A percentile compares a stretch with the other conserved stretches of the same genome.
Evolutionary conservation across 768 basidiomycete species (phyloP).

Genomic region (Leccinum uliginosum): DNA sequence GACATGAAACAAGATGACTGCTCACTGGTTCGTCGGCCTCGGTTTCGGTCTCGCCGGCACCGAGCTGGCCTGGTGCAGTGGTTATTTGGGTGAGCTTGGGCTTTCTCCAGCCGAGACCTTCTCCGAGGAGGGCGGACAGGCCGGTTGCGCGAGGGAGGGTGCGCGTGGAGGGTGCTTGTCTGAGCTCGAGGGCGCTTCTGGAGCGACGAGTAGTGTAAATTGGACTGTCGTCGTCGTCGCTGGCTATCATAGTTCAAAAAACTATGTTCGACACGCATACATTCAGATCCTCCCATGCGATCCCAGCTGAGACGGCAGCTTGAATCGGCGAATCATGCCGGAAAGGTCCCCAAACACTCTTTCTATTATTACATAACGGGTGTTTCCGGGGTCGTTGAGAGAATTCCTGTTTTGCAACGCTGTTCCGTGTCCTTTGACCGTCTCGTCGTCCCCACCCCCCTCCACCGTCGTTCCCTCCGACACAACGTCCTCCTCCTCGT

Average conservation of each 20-base stretch:
- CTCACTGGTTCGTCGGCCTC: slow-evolving; percentile 74
- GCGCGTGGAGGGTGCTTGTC: slow-evolving; percentile 8
- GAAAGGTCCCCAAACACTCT: slow-evolving; percentile 7
- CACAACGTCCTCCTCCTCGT: slow-evolving; percentile 22
- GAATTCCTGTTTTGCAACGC: slow-evolving; percentile 34
- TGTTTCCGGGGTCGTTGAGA: slow-evolving; percentile 31
- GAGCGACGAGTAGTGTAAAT: slow-evolving; percentile 22
- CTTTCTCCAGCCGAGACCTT: slow-evolving; percentile 29
- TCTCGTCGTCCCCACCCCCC: slow-evolving; percentile 29
- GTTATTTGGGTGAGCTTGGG: slow-evolving; percentile 48
- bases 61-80: slow-evolving; percentile 53
- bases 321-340: slow-evolving; percentile 4
- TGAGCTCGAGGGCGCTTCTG: slow-evolving; percentile 20
- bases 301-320: neutral
- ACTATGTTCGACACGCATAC: too few relatives aligned
- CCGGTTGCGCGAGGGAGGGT: slow-evolving; percentile 16
- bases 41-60: slow-evolving; percentile 77
- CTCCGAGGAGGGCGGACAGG: slow-evolving; percentile 23
- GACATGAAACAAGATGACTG: slow-evolving; percentile 1
- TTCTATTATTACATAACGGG: slow-evolving; percentile 20
- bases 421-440: slow-evolving; percentile 25
- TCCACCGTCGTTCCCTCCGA: slow-evolving; percentile 20
- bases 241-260: too few relatives aligned
- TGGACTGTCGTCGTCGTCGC: slow-evolving; percentile 1
- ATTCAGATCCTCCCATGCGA: slow-evolving; percentile 3